phyloP scores from a whole-genome alignment of 768 basidiomycete species.

The Terana coerulea region DNA sequence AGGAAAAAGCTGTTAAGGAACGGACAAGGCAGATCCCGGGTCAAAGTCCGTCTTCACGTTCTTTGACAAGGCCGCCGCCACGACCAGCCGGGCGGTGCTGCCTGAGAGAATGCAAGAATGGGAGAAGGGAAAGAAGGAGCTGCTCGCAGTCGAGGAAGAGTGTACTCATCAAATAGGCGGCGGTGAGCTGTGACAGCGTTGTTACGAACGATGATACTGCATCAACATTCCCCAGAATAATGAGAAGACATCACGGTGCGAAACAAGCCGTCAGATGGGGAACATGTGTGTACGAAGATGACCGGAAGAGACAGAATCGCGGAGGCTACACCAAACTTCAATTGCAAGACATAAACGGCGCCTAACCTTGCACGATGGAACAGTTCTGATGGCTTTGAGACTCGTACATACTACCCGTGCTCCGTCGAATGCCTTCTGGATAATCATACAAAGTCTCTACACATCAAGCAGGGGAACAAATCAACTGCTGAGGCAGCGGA shows the following conservation, averaged over 20 bases:
- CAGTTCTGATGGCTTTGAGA: too few relatives aligned
- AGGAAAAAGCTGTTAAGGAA: background rate
- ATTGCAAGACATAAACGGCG: too few relatives aligned
- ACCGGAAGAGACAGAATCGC: too few relatives aligned
- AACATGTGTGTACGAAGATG: too few relatives aligned
- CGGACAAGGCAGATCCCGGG: constrained; percentile 11
- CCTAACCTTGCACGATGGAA: too few relatives aligned
- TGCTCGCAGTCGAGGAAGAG: background rate
- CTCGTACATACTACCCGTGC: too few relatives aligned
- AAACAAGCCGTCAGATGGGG: constrained; percentile 1
- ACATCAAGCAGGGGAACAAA: constrained; percentile 1
- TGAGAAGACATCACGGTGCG: background rate
- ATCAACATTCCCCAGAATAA: background rate
- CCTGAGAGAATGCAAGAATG: background rate
- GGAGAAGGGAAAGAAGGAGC: background rate
- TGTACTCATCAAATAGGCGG: constrained; percentile 2
- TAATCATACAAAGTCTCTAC: too few relatives aligned
- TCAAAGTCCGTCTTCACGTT: background rate
- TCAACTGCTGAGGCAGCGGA: constrained; percentile 7
- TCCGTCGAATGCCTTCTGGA: too few relatives aligned
- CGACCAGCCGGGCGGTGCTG: constrained; percentile 1
- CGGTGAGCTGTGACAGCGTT: background rate
- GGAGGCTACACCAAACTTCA: too few relatives aligned
- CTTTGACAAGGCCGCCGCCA: background rate
- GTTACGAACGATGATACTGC: constrained; percentile 6